A percentile compares a stretch with the other conserved stretches of the same genome.
These are phyloP conservation scores for Saccharomycopsis javanensis DNA, from an alignment of 805 yeast genomes.

Conservation along the genomic window DNA sequence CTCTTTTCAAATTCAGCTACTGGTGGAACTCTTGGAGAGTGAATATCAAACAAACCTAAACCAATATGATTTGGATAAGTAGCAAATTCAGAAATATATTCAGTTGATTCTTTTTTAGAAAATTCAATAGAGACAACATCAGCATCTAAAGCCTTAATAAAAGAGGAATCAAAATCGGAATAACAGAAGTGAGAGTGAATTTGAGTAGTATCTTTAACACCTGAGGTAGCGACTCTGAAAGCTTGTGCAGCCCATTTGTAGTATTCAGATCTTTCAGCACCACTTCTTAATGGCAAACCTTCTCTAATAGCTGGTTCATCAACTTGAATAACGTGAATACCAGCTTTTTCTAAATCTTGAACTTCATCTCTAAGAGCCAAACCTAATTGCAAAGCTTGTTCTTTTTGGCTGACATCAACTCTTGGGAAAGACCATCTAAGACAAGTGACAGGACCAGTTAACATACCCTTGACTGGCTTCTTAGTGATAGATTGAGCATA, in stretches of 20 bases:
- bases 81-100: constrained; percentile 94
- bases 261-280: constrained; percentile 93
- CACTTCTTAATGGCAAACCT: constrained; percentile 98
- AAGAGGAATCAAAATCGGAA: constrained; percentile 99
- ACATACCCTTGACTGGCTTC: constrained; percentile 99
- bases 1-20: constrained; percentile 92
- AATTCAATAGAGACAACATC: constrained; percentile 98
- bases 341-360: constrained; percentile 95
- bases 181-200: constrained; percentile 99
- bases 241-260: constrained; percentile 99
- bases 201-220: constrained; percentile 91
- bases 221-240: constrained; percentile 98
- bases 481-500: constrained; percentile 95
- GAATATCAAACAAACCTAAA: constrained; percentile 97
- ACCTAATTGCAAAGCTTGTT: constrained; percentile 94
- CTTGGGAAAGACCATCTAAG: constrained; percentile 99
- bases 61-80: constrained; percentile 99
- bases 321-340: constrained; percentile 95
- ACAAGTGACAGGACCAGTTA: constrained; percentile 99
- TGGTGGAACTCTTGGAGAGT: constrained; percentile 99
- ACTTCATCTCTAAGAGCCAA: constrained; percentile 98
- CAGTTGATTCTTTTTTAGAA: constrained; percentile 99
- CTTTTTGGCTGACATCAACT: constrained; percentile 88
- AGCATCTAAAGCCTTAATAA: constrained; percentile 98
- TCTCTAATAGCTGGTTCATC: constrained; percentile 99